These are phyloP conservation scores for Colletotrichum gloeosporioides DNA, from an alignment of 2,329 filamentous ascomycete species.

Conservation along the genomic window DNA sequence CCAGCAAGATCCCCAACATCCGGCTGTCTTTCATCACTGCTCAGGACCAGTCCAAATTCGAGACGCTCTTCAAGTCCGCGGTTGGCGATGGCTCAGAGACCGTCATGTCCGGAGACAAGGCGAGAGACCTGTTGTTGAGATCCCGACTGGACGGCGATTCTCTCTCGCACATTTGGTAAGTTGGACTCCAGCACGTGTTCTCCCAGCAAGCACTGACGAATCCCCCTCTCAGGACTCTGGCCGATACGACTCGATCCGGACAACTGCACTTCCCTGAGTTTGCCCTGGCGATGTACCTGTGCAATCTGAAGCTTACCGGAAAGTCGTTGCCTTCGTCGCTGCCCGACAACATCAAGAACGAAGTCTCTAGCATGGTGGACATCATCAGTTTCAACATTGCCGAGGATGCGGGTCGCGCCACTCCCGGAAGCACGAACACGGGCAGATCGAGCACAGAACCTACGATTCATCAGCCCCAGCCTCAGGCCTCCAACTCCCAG, in stretches of 20 bases:
- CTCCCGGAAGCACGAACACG: conserved; percentile 67
- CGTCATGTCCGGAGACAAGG: conserved; percentile 91
- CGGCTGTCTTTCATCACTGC: conserved; percentile 95
- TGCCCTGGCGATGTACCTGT: conserved; percentile 96
- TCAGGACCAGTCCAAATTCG: conserved; percentile 94
- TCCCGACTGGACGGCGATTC: conserved; percentile 88
- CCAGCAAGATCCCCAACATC: conserved; percentile 89
- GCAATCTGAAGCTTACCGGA: conserved; percentile 89
- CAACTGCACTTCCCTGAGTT: conserved; percentile 98
- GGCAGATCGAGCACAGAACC: conserved; percentile 53
- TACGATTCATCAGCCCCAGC: conserved; percentile 72
- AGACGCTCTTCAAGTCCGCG: conserved; percentile 96
- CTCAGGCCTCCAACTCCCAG: conserved; percentile 75
- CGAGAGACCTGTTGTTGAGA: conserved; percentile 84
- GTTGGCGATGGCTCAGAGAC: conserved; percentile 78
- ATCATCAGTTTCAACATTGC: conserved; percentile 95
- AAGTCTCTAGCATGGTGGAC: conserved; percentile 99
- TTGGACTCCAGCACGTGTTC: conserved; percentile 24
- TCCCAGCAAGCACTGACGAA: conserved; percentile 57
- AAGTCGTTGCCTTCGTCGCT: conserved; percentile 78
- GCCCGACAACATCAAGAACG: conserved; percentile 89
- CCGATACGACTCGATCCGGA: conserved; percentile 94
- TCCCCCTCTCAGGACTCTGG: conserved; percentile 71
- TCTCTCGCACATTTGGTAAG: conserved; percentile 90
- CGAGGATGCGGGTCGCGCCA: conserved; percentile 68